Base-by-base conservation (phyloP, 208 protist genomes). In the Crithidia sp. region DNA sequence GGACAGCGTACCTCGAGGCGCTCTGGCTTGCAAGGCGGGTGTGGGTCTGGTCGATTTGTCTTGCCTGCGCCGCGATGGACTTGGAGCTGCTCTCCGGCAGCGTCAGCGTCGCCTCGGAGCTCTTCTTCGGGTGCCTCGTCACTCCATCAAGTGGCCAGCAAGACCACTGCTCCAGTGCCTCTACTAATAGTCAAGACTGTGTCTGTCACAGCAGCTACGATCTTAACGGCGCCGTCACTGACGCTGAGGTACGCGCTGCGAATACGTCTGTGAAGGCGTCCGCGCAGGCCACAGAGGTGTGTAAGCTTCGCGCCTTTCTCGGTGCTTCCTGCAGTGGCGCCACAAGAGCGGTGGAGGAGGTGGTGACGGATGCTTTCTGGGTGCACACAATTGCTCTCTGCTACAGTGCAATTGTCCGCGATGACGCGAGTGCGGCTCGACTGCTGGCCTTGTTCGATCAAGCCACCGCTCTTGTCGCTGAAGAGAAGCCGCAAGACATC, bases 21-120 rank as follows among this genome's bases (percentile, higher is more conserved):
- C 3, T 81, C 41, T 72, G 59, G 37, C 74, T 83, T n/a, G 69
- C 76, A 7, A 65, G 76, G 12, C 74, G 81, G 17, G 90, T 91
- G 44, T 95, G 85, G 79, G 68, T 89, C 45, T 91, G 87, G 84
- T 82, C 76, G 0, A 37, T 95, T 8, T 82, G 80, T 37, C 53
- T 95, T 10, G 70, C 84, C 0, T 69, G 76, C 17, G 19, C 82
- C 43, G 14, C 77, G 7, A 81, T 77, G 52, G 91, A 95, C 71
- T 19, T 93, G 47, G 91, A 95, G 54, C 65, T 90, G 28, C 75
- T 95, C 5, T 84, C 80, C 3, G 69, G 78, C 39, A 89, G 78
- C 62, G 61, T 95, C 55, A 79, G 86, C 4, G 61, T 84, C 57
- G 82, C 85, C 16, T 47, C 61, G 4, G 55, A 78, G 40, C 62